phyloP scores from a whole-genome alignment of 2,329 filamentous ascomycete species.

The Colletotrichum coccodes region DNA sequence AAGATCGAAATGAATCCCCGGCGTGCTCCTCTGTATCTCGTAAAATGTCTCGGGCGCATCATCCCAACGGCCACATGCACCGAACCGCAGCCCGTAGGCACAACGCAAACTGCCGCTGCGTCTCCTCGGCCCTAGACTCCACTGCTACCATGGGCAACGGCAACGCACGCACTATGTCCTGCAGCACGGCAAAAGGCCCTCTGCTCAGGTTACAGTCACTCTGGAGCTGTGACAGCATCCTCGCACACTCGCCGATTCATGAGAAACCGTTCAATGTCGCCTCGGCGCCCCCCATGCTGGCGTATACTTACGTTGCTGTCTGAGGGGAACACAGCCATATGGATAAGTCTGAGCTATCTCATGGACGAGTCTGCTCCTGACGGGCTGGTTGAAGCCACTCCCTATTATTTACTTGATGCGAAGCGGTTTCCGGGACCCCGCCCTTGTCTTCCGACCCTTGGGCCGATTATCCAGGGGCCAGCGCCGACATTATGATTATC shows the following conservation, averaged over 20 bases:
- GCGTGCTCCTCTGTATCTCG: neutral
- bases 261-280: neutral
- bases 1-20: neutral
- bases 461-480: constrained; percentile 9
- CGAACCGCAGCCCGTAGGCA: constrained; percentile 3
- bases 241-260: neutral
- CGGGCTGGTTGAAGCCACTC: neutral
- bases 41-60: constrained; percentile 13
- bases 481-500: neutral
- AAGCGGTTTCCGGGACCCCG: constrained; percentile 22
- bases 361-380: neutral
- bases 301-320: constrained; percentile 20
- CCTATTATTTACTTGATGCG: constrained; percentile 19
- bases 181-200: neutral
- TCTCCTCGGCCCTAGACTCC: constrained; percentile 5
- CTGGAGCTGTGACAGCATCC: neutral
- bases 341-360: neutral
- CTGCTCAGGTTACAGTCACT: neutral
- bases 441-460: constrained; percentile 17
- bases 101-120: constrained; percentile 2
- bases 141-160: neutral
- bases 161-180: neutral
- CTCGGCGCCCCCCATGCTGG: constrained; percentile 9
- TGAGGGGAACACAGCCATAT: constrained; percentile 1
- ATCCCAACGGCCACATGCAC: constrained; percentile 5